These are phyloP conservation scores for Yarrowia alimentaria DNA, from an alignment of 805 yeast species.

Conservation along the genomic window DNA sequence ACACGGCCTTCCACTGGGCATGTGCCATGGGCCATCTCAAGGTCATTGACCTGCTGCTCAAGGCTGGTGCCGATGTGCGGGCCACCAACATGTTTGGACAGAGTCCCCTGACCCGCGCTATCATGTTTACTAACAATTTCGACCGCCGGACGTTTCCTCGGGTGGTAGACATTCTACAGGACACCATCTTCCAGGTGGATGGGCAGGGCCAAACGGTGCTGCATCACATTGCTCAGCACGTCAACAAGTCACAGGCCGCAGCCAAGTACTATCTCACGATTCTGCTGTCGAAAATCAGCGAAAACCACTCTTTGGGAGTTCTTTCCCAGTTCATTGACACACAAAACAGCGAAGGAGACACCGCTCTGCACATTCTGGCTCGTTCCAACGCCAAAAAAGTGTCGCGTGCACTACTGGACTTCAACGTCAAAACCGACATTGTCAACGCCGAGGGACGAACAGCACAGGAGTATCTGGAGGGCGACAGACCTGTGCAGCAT, in stretches of 20 bases:
- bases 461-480: slow-evolving; percentile 42
- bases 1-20: slow-evolving; percentile 96
- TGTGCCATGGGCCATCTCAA: slow-evolving; percentile 87
- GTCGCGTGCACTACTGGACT: slow-evolving; percentile 45
- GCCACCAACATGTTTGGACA: slow-evolving; percentile 69
- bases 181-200: slow-evolving; percentile 77
- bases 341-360: slow-evolving; percentile 79
- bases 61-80: slow-evolving; percentile 70
- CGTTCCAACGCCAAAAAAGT: slow-evolving; percentile 51
- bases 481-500: slow-evolving; percentile 33
- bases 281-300: slow-evolving; percentile 68
- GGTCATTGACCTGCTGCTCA: slow-evolving; percentile 70
- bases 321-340: slow-evolving; percentile 54
- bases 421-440: slow-evolving; percentile 49
- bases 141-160: slow-evolving; percentile 76
- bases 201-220: slow-evolving; percentile 68
- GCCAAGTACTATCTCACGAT: slow-evolving; percentile 80
- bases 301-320: slow-evolving; percentile 59
- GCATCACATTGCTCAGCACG: slow-evolving; percentile 77
- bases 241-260: slow-evolving; percentile 68
- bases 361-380: slow-evolving; percentile 78
- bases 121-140: slow-evolving; percentile 83
- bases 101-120: slow-evolving; percentile 81
- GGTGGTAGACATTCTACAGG: slow-evolving; percentile 70
- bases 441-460: slow-evolving; percentile 45